Percentiles rank a stretch among this genome's conserved stretches.
Conservation (phyloP, 768 basidiomycete species). For the Chalciporus sphaerocephalus region DNA sequence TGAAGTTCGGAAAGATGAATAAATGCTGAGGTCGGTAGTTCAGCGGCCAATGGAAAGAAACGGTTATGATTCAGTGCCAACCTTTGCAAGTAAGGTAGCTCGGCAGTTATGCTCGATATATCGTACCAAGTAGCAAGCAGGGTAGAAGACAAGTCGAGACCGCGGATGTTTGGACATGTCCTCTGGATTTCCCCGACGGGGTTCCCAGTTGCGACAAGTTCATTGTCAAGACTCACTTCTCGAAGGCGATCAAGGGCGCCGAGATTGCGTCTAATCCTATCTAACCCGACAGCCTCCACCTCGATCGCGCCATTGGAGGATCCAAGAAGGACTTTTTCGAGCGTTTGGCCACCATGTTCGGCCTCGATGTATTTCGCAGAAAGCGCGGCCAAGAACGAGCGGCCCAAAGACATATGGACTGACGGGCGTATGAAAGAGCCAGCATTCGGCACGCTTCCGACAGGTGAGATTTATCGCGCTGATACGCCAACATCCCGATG, state of each 20-base stretch:
- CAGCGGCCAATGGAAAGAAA: constrained; percentile 40
- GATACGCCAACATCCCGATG: constrained; percentile 8
- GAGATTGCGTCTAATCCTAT: constrained; percentile 71
- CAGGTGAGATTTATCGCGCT: constrained; percentile 5
- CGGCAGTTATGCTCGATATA: constrained; percentile 56
- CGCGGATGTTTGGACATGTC: constrained; percentile 68
- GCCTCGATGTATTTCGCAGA: constrained; percentile 72
- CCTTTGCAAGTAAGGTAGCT: constrained; percentile 57
- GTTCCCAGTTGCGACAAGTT: constrained; percentile 53
- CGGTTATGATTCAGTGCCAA: constrained; percentile 78
- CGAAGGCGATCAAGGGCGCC: constrained; percentile 61
- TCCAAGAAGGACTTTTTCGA: constrained; percentile 68
- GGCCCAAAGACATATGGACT: constrained; percentile 52
- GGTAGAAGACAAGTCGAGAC: constrained; percentile 75
- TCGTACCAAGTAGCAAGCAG: constrained; percentile 69
- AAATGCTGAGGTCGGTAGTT: constrained; percentile 42
- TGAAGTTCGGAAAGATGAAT: constrained; percentile 57
- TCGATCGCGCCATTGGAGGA: constrained; percentile 79
- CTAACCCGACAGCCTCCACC: constrained; percentile 81
- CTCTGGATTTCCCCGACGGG: constrained; percentile 46
- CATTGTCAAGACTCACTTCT: constrained; percentile 76
- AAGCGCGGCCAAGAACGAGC: constrained; percentile 72
- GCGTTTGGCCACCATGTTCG: constrained; percentile 45
- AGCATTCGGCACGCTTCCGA: constrained; percentile 50
- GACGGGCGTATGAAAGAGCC: constrained; percentile 81